phyloP scores from a whole-genome alignment of 176 grass and related monocot genomes.

The Leersia perrieri region DNA sequence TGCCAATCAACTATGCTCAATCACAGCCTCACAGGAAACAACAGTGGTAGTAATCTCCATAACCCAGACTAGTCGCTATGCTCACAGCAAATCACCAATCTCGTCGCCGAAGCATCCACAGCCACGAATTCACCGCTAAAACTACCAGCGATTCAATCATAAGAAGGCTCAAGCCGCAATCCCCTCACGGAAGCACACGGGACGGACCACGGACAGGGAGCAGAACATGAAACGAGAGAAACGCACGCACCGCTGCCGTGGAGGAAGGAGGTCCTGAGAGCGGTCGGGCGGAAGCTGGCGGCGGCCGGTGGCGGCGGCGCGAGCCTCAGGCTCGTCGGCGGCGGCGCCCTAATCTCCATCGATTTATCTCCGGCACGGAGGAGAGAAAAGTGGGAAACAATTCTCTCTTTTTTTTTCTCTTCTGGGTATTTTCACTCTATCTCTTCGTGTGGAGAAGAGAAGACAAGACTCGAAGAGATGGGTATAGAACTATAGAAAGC shows the following conservation, averaged over 20 bases:
- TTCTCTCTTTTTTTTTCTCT: background rate
- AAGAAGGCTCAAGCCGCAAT: background rate
- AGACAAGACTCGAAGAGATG: background rate
- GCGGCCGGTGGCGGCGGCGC: constrained; percentile 2
- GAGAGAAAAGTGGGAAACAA: background rate
- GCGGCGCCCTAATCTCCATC: constrained; percentile 45
- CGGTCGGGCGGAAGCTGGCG: constrained; percentile 16
- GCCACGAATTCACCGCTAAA: background rate
- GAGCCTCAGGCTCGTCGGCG: constrained; percentile 42
- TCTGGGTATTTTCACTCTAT: constrained; percentile 17
- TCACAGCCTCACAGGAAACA: background rate
- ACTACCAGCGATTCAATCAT: background rate
- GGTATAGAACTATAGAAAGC: background rate
- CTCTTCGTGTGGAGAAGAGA: constrained; percentile 46
- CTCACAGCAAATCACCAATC: background rate
- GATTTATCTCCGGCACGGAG: constrained; percentile 7
- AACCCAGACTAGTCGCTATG: background rate
- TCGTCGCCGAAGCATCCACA: background rate
- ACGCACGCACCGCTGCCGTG: constrained; percentile 43
- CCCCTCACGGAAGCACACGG: background rate
- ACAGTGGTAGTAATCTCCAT: background rate
- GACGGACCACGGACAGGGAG: background rate
- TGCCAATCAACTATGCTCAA: background rate
- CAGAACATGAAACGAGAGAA: background rate
- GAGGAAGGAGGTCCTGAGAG: constrained; percentile 43